Percentiles rank a stretch among this genome's conserved stretches.
Conservation (phyloP, 805 yeast genomes). For the Helenozyma rhizophorensis region DNA sequence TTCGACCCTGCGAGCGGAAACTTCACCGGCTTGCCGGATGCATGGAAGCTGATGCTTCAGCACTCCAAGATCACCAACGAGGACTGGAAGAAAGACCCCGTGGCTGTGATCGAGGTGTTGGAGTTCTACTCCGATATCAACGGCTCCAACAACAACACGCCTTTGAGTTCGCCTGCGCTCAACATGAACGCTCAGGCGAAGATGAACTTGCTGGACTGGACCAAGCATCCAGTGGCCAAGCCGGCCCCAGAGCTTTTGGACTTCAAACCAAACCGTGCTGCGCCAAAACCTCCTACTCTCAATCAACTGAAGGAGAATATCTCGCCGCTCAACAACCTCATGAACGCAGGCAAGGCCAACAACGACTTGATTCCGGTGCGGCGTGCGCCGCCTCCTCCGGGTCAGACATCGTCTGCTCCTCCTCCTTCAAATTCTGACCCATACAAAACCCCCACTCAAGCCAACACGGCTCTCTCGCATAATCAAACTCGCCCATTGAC, state of each 20-base stretch:
- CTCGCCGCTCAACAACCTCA: slow-evolving; percentile 33
- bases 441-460: background rate
- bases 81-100: slow-evolving; percentile 61
- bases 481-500: slow-evolving; percentile 13
- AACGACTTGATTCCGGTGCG: slow-evolving; percentile 44
- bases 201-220: slow-evolving; percentile 40
- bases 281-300: slow-evolving; percentile 39
- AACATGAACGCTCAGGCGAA: slow-evolving; percentile 12
- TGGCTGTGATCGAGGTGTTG: slow-evolving; percentile 58
- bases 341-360: slow-evolving; percentile 18
- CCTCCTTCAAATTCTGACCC: background rate
- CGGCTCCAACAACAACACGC: slow-evolving; percentile 37
- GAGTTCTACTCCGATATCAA: slow-evolving; percentile 49
- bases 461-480: slow-evolving; percentile 3
- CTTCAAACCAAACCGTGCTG: slow-evolving; percentile 35
- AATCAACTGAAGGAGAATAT: slow-evolving; percentile 4
- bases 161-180: slow-evolving; percentile 24
- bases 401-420: background rate
- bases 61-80: slow-evolving; percentile 59
- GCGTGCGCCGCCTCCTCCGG: slow-evolving; percentile 56
- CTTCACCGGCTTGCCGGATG: slow-evolving; percentile 53
- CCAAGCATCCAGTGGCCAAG: slow-evolving; percentile 26
- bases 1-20: slow-evolving; percentile 72
- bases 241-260: slow-evolving; percentile 5
- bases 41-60: slow-evolving; percentile 52